Evolutionary conservation across 192 early-diverging fungal species (phyloP), one percentile per base, ranked within the genome.

Genomic region (Backusella macrospora): DNA sequence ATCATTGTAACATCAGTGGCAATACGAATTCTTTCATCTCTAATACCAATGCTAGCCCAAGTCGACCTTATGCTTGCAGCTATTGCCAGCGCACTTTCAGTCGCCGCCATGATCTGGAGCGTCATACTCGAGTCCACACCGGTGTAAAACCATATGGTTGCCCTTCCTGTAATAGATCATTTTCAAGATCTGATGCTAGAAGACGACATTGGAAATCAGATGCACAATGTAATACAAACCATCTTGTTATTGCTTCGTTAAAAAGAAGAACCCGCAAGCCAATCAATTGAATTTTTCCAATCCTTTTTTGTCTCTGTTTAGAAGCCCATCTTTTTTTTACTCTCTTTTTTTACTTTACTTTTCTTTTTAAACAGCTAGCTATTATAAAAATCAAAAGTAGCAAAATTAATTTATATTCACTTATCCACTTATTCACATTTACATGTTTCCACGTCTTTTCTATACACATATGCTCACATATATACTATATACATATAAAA

Each of bases 21-120:
- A 59, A 26, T 8, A 59, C 3, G 21, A 10, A 46, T 12, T 10
- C 21, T 59, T 0, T 26, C 26, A n/a, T 12, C 12, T 13, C 52
- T 1, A 43, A 9, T 0, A 59, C 4, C 10, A 59, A 5, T 9
- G 23, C 21, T 5, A 23, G 21, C 4, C 29, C 2, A 34, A 5
- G 15, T 21, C 67, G 67, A 6, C 44, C 67, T 1, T 48, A 46
- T 44, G 44, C 9, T 18, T 74, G 73, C 16, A 26, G 26, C 14
- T 47, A 68, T n/a, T 74, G 73, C 5, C 44, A 74, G 21, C 48
- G 73, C 16, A 40, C 21, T 29, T 74, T 74, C 37, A 59, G 49
- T n/a, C 65, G 73, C 13, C 37, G 73, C 13, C 73, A 74, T 74
- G 73, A 74, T 62, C 49, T 74, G 13, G 73, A 74, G 52, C 48